Base-by-base conservation (phyloP, 1,139 yeast species). In the Komagataea norvegica region DNA sequence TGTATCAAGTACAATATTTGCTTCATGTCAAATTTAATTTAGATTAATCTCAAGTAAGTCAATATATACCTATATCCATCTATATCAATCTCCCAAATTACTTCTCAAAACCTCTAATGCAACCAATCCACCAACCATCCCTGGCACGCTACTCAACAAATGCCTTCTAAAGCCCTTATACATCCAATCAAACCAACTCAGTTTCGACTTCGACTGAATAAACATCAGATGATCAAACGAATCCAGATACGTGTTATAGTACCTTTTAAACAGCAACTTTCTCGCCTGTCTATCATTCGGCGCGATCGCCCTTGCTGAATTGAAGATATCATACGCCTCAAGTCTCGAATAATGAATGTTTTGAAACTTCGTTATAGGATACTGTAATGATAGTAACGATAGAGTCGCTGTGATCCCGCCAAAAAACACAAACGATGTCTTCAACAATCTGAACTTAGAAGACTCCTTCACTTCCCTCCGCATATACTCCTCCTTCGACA, bases 361-460 rank as follows among this genome's bases (percentile, higher is more conserved):
- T 53, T 89, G 97, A 23, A 88, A 61, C 57, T 84, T 86, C 13
- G 79, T 69, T 25, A 89, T 66, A 1, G 97, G 97, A 51, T 81
- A 88, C 51, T 88, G 96, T 8, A 88, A 78, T 6, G 80, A 70
- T 44, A 88, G 77, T 19, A 89, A 64, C 1, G 88, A 69, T 25
- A 80, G 67, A 0, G 96, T 91, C 0, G 97, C 95, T 4, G 85
- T 69, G 11, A 93, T 88, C 8, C 97, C 97, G 0, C 95, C 96
- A n/a, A 82, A 50, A 28, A 89, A 68, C 5, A 87, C 75, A 57
- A 85, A 86, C 1, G 83, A 61, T 8, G 94, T 80, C 50, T 77
- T 78, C 31, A 84, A 60, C 26, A 78, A 67, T 45, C 57, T 55
- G 65, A 52, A 62, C 46, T 56, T 61, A n/a, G n/a, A n/a, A n/a